These are phyloP conservation scores for Coemansia sp. DNA, from an alignment of 192 early-diverging fungal species.

Conservation along the genomic window DNA sequence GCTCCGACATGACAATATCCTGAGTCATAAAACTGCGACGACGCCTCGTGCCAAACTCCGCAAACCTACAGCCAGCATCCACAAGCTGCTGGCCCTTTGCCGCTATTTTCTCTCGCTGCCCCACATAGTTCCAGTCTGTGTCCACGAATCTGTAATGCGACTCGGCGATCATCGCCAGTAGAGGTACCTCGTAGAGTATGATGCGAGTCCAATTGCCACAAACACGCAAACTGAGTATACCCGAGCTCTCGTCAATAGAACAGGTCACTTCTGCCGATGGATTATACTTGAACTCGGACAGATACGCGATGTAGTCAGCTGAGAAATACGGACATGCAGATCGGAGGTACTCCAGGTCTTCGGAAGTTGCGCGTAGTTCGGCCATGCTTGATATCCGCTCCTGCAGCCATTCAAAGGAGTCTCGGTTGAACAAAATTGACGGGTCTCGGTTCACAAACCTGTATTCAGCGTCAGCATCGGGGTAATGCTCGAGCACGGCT, in stretches of 20 bases:
- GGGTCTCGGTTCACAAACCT: slow-evolving; percentile 65
- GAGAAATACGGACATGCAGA: slow-evolving; percentile 57
- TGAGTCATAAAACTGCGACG: slow-evolving; percentile 68
- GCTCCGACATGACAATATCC: slow-evolving; percentile 57
- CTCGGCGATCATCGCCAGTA: slow-evolving; percentile 70
- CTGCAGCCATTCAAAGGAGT: slow-evolving; percentile 52
- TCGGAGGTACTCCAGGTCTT: slow-evolving; percentile 50
- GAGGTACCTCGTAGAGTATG: slow-evolving; percentile 75
- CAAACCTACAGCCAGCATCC: slow-evolving; percentile 63
- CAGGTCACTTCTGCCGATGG: slow-evolving; percentile 14
- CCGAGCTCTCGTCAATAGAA: slow-evolving; percentile 10
- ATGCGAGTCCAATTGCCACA: slow-evolving; percentile 66
- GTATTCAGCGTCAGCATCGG: slow-evolving; percentile 59
- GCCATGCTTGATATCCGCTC: slow-evolving; percentile 37
- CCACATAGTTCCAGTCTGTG: slow-evolving; percentile 64
- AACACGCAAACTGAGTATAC: slow-evolving; percentile 53
- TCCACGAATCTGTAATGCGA: slow-evolving; percentile 69
- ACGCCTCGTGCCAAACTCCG: slow-evolving; percentile 77
- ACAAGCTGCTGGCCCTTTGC: slow-evolving; percentile 57
- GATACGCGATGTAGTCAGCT: slow-evolving; percentile 59
- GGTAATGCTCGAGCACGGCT: slow-evolving; percentile 70
- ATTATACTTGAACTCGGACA: slow-evolving; percentile 59
- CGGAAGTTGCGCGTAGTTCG: slow-evolving; percentile 4
- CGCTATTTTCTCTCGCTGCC: slow-evolving; percentile 57
- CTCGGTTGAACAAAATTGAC: slow-evolving; percentile 39